Conservation (phyloP, 208 protist genomes). For the Porcisia hertigi region DNA sequence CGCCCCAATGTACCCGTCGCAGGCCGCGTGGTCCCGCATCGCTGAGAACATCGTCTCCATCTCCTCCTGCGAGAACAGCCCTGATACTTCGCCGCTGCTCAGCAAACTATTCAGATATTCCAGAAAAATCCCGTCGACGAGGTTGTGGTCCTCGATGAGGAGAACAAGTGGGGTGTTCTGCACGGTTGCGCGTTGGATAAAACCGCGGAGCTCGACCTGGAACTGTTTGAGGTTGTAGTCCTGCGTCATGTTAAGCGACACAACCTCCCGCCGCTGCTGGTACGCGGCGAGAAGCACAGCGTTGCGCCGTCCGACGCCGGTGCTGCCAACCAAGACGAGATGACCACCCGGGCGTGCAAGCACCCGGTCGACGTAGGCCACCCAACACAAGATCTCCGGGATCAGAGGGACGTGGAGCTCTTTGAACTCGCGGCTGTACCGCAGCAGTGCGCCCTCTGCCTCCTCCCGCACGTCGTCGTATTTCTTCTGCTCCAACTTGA, state of each 20-base stretch:
- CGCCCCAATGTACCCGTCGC: constrained; percentile 82
- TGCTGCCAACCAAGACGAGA: constrained; percentile 92
- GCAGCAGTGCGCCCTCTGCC: constrained; percentile 85
- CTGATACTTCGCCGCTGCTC: constrained; percentile 93
- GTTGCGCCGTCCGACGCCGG: constrained; percentile 89
- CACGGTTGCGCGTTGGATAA: constrained; percentile 78
- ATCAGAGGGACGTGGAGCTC: constrained; percentile 92
- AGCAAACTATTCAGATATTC: constrained; percentile 96
- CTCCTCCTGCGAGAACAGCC: constrained; percentile 97
- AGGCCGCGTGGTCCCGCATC: constrained; percentile 88
- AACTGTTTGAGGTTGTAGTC: constrained; percentile 93
- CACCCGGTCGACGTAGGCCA: constrained; percentile 92
- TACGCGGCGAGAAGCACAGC: constrained; percentile 83
- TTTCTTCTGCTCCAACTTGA: constrained; percentile 59
- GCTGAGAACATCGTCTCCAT: constrained; percentile 92
- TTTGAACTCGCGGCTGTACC: constrained; percentile 96
- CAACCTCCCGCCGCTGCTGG: constrained; percentile 86
- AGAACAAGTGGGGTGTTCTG: constrained; percentile 94
- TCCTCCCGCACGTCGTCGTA: constrained; percentile 76
- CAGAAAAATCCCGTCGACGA: constrained; percentile 96
- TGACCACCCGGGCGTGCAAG: constrained; percentile 85
- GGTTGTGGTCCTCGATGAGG: constrained; percentile 97
- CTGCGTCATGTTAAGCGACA: constrained; percentile 88
- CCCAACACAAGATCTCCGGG: constrained; percentile 87
- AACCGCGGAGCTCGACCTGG: constrained; percentile 74